Percentiles rank a stretch among this genome's conserved stretches.
Conservation (phyloP, 306 rosid species). For the Cucurbita pepo region DNA sequence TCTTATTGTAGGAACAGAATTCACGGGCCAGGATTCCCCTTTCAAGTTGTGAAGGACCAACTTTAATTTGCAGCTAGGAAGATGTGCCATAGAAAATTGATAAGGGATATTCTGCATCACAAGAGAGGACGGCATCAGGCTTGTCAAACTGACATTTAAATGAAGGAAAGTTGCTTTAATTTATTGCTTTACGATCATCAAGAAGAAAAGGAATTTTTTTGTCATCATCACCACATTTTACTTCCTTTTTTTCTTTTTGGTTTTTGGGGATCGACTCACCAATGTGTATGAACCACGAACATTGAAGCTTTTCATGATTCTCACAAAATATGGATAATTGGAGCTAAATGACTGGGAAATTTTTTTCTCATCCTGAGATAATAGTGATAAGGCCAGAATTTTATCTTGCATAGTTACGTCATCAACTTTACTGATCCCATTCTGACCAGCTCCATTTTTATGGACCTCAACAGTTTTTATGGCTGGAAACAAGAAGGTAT, state of each 20-base stretch:
- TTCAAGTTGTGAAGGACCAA: constrained; percentile 66
- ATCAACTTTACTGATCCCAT: constrained; percentile 34
- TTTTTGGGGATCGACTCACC: constrained; percentile 30
- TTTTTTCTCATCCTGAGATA: constrained; percentile 45
- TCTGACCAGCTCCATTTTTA: constrained; percentile 28
- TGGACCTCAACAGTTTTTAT: neutral
- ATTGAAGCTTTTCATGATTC: constrained; percentile 87
- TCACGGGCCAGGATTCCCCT: constrained; percentile 85
- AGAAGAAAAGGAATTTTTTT: neutral
- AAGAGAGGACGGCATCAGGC: neutral
- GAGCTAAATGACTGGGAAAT: constrained; percentile 64
- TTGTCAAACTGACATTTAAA: neutral
- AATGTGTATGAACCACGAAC: constrained; percentile 74
- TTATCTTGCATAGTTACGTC: constrained; percentile 16
- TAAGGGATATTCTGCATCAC: constrained; percentile 67
- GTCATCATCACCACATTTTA: neutral
- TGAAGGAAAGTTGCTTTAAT: neutral
- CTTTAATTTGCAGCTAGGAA: constrained; percentile 72
- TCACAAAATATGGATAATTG: constrained; percentile 54
- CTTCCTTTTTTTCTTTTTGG: neutral
- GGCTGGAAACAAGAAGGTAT: neutral
- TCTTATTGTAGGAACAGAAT: constrained; percentile 80
- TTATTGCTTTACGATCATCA: neutral
- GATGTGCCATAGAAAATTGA: constrained; percentile 75
- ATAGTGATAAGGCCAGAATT: constrained; percentile 28